These are phyloP conservation scores for Mortierella sp. DNA, from an alignment of 371 early-diverging fungal species.

Conservation along the genomic window DNA sequence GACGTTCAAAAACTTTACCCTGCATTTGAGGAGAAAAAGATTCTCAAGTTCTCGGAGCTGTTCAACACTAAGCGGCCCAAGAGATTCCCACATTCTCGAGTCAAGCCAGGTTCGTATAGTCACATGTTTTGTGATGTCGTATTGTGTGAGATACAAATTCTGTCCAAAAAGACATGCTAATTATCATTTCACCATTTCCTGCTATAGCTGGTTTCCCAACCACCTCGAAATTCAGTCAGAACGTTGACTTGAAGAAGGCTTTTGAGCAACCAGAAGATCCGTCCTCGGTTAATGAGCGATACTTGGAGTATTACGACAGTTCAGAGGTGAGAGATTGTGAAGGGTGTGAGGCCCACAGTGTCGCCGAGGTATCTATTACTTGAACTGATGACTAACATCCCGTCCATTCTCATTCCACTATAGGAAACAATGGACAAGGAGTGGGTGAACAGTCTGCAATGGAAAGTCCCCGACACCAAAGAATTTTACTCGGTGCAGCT, in stretches of 20 bases:
- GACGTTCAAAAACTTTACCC: constrained; percentile 75
- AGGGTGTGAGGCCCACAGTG: too few species aligned
- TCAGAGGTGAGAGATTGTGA: constrained; percentile 10
- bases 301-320: constrained; percentile 32
- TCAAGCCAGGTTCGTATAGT: constrained; percentile 33
- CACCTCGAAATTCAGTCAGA: constrained; percentile 19
- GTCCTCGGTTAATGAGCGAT: constrained; percentile 14
- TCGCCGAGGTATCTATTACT: too few species aligned
- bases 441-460: constrained; percentile 32
- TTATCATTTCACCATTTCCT: background rate
- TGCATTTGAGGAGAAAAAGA: constrained; percentile 72
- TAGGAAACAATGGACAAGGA: constrained; percentile 32
- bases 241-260: constrained; percentile 28
- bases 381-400: background rate
- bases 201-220: constrained; percentile 39
- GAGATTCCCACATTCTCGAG: constrained; percentile 39
- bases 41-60: constrained; percentile 79
- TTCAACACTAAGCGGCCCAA: constrained; percentile 62
- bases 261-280: constrained; percentile 56
- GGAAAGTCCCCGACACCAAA: constrained; percentile 52
- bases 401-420: background rate
- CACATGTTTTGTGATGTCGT: background rate
- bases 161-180: background rate
- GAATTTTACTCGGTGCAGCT: constrained; percentile 75
- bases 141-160: background rate